Evolutionary conservation across 2,329 filamentous ascomycete species (phyloP), one percentile per base, ranked within the genome.

Genomic region (Thielaviopsis euricoi): DNA sequence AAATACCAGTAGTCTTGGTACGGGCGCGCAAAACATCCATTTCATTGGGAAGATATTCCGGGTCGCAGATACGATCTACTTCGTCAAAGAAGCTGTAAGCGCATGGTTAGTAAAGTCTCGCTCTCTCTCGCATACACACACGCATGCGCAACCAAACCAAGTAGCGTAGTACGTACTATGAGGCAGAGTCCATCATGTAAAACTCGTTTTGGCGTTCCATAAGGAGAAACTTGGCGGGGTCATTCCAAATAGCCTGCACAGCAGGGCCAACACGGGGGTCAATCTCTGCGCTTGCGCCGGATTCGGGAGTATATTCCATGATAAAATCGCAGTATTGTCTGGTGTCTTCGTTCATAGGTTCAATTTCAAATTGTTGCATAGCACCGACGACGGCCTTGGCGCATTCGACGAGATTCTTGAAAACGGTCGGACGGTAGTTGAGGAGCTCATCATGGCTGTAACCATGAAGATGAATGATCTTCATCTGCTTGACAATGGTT

Each of bases 401-500:
- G 76, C 93, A 98, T 72, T 98, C 93, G 64, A 97, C 81, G 61
- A 98, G 78, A 70, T 98, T 98, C 74, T 98, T 98, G 76, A 95
- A 98, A 61, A 98, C 89, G 37, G 93, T 97, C 62, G 95, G 82
- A 60, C 93, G 86, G 74, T 97, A 97, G 69, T 95, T 85, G 66
- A 86, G 86, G 54, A 97, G 78, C 71, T 98, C 93, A 66, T 97
- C 91, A 64, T 89, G 83, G 12, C 88, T 90, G 72, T 98, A 98
- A 61, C 93, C 93, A 73, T 96, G 95, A 66, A 97, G 86, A 68
- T 98, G 93, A 67, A 98, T 97, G 66, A 98, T 98, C 74, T 97
- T 98, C 93, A 98, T 98, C 77, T 98, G 93, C 73, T 98, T 98
- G 65, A 98, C 93, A 66, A 98, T 97, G 10, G 93, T 98, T 60